Percentiles rank a stretch among this genome's conserved stretches.
Conservation (phyloP, 1,139 yeast species). For the Candida labiduridarum region DNA sequence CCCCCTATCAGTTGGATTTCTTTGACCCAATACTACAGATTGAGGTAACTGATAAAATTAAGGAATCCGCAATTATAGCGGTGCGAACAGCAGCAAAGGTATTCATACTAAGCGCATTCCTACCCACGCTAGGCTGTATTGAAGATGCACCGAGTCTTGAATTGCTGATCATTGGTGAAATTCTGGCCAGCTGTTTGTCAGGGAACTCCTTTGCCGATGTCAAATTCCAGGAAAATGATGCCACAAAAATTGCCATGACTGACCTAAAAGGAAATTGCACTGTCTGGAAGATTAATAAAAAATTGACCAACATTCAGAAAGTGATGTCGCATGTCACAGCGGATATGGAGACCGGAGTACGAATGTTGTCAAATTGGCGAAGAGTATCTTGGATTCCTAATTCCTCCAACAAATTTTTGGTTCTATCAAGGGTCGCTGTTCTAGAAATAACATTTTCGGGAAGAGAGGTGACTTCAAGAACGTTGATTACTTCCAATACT, state of each 20-base stretch:
- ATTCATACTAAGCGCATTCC: conserved; percentile 21
- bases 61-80: conserved; percentile 23
- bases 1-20: conserved; percentile 27
- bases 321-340: background rate
- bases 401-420: conserved; percentile 30
- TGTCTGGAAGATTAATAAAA: conserved; percentile 31
- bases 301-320: conserved; percentile 3
- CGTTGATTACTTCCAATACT: conserved; percentile 49
- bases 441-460: conserved; percentile 29
- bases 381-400: conserved; percentile 47
- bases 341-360: conserved; percentile 38
- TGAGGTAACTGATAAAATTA: conserved; percentile 20
- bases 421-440: conserved; percentile 50
- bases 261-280: conserved; percentile 59
- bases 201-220: conserved; percentile 49
- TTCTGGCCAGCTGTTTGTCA: conserved; percentile 22
- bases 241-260: conserved; percentile 40
- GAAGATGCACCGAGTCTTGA: conserved; percentile 11
- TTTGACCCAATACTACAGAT: conserved; percentile 46
- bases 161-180: conserved; percentile 26
- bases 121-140: background rate
- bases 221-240: conserved; percentile 43
- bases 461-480: conserved; percentile 25
- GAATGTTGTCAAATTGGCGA: conserved; percentile 61
- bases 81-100: conserved; percentile 30